These are phyloP conservation scores for Rhizopogon vinicolor DNA, from an alignment of 768 basidiomycete genomes.

Conservation along the genomic window DNA sequence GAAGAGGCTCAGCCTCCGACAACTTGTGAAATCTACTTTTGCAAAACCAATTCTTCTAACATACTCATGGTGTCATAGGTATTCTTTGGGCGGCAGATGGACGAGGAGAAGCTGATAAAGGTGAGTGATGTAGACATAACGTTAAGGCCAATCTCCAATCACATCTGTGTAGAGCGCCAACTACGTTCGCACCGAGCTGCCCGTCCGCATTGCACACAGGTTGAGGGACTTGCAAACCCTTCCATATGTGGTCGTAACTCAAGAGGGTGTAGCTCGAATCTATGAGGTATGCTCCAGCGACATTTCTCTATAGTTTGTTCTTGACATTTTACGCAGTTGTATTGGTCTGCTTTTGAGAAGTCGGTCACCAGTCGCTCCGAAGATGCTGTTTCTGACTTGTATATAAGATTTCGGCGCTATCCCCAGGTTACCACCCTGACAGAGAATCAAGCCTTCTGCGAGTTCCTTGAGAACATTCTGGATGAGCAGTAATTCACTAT, in stretches of 20 bases:
- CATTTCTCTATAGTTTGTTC: neutral
- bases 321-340: conserved; percentile 45
- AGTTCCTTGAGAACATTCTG: conserved; percentile 58
- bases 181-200: conserved; percentile 86
- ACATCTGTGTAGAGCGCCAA: conserved; percentile 64
- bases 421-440: conserved; percentile 65
- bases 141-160: neutral
- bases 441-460: conserved; percentile 79
- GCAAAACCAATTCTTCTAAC: conserved; percentile 2
- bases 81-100: conserved; percentile 83
- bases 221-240: conserved; percentile 82
- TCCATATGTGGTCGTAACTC: conserved; percentile 83
- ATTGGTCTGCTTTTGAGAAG: conserved; percentile 87
- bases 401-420: conserved; percentile 62
- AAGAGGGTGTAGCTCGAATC: conserved; percentile 77
- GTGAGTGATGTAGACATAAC: conserved; percentile 27
- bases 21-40: conserved; percentile 50
- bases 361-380: conserved; percentile 24
- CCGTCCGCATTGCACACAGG: conserved; percentile 83
- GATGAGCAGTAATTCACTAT: conserved; percentile 59
- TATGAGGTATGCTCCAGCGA: conserved; percentile 60
- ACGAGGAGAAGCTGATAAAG: conserved; percentile 72
- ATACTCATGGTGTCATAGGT: conserved; percentile 41
- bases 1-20: conserved; percentile 68
- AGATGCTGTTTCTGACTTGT: conserved; percentile 6